These are phyloP conservation scores for Aschersonia sp. DNA, from an alignment of 2,329 filamentous ascomycete genomes.

Conservation along the genomic window DNA sequence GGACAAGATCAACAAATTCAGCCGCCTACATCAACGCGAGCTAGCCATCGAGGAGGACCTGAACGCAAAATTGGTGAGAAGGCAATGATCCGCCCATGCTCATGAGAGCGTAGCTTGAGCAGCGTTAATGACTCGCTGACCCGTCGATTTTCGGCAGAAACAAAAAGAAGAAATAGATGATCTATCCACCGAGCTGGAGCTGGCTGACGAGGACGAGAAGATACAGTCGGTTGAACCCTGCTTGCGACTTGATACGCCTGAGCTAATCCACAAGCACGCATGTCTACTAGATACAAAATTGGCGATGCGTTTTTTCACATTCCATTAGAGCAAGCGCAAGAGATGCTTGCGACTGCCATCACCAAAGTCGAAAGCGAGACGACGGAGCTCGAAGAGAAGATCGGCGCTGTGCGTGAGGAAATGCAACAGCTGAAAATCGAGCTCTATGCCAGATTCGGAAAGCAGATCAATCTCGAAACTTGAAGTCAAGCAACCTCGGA, in stretches of 20 bases:
- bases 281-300: constrained; percentile 71
- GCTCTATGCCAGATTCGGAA: constrained; percentile 86
- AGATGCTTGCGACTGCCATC: constrained; percentile 60
- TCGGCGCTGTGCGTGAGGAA: constrained; percentile 64
- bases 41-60: constrained; percentile 66
- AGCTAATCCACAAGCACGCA: neutral
- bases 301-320: constrained; percentile 91
- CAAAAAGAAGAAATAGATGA: constrained; percentile 98
- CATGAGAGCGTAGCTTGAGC: too few species aligned
- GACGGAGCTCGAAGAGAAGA: constrained; percentile 57
- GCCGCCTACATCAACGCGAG: constrained; percentile 80
- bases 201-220: constrained; percentile 87
- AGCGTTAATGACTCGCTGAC: neutral
- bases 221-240: constrained; percentile 57
- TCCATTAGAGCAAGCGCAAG: constrained; percentile 70
- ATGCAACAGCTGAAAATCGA: constrained; percentile 84
- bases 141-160: constrained; percentile 45
- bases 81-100: neutral
- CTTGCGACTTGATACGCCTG: neutral
- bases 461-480: constrained; percentile 92
- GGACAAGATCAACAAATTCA: constrained; percentile 98
- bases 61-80: constrained; percentile 58
- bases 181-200: constrained; percentile 76
- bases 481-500: constrained; percentile 22
- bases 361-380: constrained; percentile 67